A percentile compares a stretch with the other conserved stretches of the same genome.
Evolutionary conservation across 192 early-diverging fungal species (phyloP).

Genomic region (Entomortierella chlamydospora): DNA sequence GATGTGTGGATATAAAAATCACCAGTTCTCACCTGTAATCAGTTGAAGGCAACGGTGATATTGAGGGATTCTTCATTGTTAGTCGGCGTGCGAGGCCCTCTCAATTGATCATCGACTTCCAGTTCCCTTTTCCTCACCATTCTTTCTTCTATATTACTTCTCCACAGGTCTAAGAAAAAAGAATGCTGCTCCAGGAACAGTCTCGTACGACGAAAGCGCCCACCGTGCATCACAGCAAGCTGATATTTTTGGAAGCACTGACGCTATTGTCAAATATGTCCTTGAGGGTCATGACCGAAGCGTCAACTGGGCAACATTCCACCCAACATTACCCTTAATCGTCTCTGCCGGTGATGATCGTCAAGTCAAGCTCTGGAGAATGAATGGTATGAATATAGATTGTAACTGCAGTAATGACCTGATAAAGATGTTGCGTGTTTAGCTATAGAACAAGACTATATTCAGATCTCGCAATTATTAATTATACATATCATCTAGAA

Average conservation of each 20-base stretch:
- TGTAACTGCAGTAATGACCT: no score
- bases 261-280: conserved; percentile 97
- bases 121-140: no score
- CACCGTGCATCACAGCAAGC: conserved; percentile 73
- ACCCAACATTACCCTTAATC: conserved; percentile 95
- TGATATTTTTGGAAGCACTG: conserved; percentile 97
- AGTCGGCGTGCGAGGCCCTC: no score
- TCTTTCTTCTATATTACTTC: no score
- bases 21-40: no score
- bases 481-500: conserved; percentile 61
- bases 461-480: background rate
- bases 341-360: conserved; percentile 98
- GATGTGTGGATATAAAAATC: background rate
- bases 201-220: conserved; percentile 64
- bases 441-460: background rate
- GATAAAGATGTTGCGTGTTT: no score
- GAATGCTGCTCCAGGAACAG: conserved; percentile 74
- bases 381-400: conserved; percentile 97
- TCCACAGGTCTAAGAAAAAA: conserved; percentile 67
- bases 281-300: conserved; percentile 97
- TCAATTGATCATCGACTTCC: no score
- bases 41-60: no score
- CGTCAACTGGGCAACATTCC: conserved; percentile 99
- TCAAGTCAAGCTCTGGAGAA: conserved; percentile 98
- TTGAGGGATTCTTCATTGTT: no score